Conservation (phyloP, 768 basidiomycete genomes). For the Candolleomyces eurysporus region DNA sequence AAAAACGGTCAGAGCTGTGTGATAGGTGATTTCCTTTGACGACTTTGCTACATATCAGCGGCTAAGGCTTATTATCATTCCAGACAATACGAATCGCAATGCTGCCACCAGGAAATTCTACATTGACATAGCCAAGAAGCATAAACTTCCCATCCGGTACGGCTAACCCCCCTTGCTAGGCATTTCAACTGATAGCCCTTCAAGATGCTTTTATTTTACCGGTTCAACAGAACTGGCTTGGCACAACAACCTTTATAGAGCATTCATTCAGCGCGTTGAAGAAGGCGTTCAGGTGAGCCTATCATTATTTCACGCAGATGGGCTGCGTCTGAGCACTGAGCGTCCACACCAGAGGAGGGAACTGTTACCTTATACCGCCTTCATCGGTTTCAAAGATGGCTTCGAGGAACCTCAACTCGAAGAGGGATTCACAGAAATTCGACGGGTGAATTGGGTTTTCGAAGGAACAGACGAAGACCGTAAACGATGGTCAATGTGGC, state of each 20-base stretch:
- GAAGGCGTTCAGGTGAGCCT: conserved; percentile 41
- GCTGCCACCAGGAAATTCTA: conserved; percentile 66
- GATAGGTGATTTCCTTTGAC: conserved; percentile 53
- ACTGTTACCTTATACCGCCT: conserved; percentile 60
- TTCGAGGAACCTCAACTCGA: conserved; percentile 63
- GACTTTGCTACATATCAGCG: not conserved
- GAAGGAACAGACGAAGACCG: conserved; percentile 72
- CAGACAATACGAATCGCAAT: conserved; percentile 94
- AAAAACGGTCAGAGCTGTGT: conserved; percentile 64
- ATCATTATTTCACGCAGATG: conserved; percentile 2
- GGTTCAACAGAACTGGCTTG: conserved; percentile 79
- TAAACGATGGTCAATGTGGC: conserved; percentile 79
- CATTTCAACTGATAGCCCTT: not conserved
- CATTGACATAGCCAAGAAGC: conserved; percentile 59
- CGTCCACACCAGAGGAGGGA: conserved; percentile 40
- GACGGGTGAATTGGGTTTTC: conserved; percentile 77
- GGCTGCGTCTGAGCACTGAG: conserved; percentile 2
- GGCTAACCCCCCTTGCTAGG: not conserved
- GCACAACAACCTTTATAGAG: conserved; percentile 93
- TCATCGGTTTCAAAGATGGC: conserved; percentile 52
- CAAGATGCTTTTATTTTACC: conserved; percentile 73
- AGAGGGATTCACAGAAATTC: conserved; percentile 81
- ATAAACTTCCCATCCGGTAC: conserved; percentile 57
- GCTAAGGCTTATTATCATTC: not conserved
- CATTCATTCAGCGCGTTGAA: conserved; percentile 55